Percentiles rank a stretch among this genome's conserved stretches.
These are phyloP conservation scores for Picochlorum sp. DNA, from an alignment of 139 green algal genomes.

Conservation along the genomic window DNA sequence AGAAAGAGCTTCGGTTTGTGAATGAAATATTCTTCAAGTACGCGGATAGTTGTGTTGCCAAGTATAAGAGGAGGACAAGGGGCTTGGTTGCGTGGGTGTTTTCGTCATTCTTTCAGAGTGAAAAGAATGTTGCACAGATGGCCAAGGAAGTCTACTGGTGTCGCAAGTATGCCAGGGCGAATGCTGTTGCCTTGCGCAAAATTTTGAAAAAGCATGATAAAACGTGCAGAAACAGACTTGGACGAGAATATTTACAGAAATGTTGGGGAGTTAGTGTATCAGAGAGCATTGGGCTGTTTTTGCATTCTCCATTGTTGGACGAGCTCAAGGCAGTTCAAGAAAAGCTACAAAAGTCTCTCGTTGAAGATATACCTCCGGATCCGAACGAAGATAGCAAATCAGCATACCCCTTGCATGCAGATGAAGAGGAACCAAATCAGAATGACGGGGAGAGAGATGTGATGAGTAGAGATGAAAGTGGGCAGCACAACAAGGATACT, in stretches of 20 bases:
- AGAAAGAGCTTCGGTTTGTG: conserved; percentile 1
- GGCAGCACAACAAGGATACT: background rate
- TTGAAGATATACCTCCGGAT: background rate
- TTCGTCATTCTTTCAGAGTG: background rate
- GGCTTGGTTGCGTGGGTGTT: background rate
- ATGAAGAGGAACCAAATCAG: background rate
- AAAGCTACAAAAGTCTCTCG: background rate
- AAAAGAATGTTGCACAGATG: conserved; percentile 3
- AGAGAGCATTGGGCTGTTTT: conserved; percentile 17
- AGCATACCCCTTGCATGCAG: background rate
- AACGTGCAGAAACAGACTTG: conserved; percentile 19
- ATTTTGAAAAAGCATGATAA: conserved; percentile 56
- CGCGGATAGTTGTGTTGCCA: background rate
- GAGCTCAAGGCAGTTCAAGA: conserved; percentile 42
- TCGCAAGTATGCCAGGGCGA: conserved; percentile 32
- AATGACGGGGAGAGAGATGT: background rate
- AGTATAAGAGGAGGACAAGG: conserved; percentile 5
- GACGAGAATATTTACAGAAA: conserved; percentile 32
- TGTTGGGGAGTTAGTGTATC: conserved; percentile 11
- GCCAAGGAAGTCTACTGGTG: conserved; percentile 39
- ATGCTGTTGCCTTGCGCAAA: conserved; percentile 42
- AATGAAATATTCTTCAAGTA: conserved; percentile 7
- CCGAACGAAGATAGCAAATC: background rate
- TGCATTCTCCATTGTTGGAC: conserved; percentile 45
- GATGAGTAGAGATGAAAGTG: background rate